These are phyloP conservation scores for Peronospora belbahrii DNA, from an alignment of 352 stramenopile genomes.

Conservation along the genomic window DNA sequence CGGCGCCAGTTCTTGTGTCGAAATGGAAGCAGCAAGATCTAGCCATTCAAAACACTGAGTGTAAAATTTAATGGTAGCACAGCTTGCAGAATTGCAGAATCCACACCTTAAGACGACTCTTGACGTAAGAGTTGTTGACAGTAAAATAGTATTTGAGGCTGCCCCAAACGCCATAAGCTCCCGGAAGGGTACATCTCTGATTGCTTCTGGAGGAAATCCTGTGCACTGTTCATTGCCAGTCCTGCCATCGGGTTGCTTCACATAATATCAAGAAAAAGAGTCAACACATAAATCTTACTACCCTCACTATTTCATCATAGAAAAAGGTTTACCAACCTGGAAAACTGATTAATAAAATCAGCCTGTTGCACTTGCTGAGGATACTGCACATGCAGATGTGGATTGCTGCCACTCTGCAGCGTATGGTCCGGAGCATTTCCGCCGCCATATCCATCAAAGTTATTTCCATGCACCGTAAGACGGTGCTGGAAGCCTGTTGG, in stretches of 20 bases:
- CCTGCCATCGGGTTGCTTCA: slow-evolving; percentile 80
- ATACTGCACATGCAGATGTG: slow-evolving; percentile 16
- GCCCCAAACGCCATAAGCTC: slow-evolving; percentile 69
- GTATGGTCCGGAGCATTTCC: slow-evolving; percentile 18
- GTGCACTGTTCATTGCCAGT: slow-evolving; percentile 76
- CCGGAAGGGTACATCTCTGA: slow-evolving; percentile 73
- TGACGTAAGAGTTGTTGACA: slow-evolving; percentile 87
- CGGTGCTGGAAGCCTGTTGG: slow-evolving; percentile 27
- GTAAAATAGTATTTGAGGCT: slow-evolving; percentile 87
- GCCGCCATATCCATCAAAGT: slow-evolving; percentile 23
- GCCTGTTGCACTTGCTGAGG: slow-evolving; percentile 25
- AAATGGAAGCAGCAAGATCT: slow-evolving; percentile 85
- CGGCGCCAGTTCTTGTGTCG: slow-evolving; percentile 83
- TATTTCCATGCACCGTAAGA: slow-evolving; percentile 27
- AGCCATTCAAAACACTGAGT: neutral
- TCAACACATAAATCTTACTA: neutral
- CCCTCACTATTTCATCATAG: neutral
- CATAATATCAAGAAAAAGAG: slow-evolving; percentile 1
- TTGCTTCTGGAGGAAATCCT: slow-evolving; percentile 78
- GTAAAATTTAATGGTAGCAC: neutral
- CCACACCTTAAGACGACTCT: slow-evolving; percentile 73
- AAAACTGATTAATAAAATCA: slow-evolving; percentile 77
- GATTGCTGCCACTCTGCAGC: slow-evolving; percentile 19
- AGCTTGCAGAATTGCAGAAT: neutral
- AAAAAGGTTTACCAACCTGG: slow-evolving; percentile 29